These are phyloP conservation scores for Wickerhamomyces hampshirensis DNA, from an alignment of 805 yeast genomes.

Conservation along the genomic window DNA sequence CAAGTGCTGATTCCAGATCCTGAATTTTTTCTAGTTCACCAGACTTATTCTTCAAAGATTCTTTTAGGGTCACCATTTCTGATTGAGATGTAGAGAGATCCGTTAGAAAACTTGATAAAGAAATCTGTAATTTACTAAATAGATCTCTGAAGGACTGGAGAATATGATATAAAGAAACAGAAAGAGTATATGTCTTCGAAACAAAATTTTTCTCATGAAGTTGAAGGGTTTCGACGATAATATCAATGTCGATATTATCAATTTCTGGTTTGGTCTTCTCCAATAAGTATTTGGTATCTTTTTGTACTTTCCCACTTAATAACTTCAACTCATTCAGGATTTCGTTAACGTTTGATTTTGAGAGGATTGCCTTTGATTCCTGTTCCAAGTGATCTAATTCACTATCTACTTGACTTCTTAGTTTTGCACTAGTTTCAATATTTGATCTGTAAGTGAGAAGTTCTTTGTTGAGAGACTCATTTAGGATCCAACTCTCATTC, in stretches of 20 bases:
- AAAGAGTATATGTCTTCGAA: conserved; percentile 28
- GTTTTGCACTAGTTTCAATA: conserved; percentile 34
- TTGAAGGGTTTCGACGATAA: conserved; percentile 20
- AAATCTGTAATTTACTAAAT: conserved; percentile 22
- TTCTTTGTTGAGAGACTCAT: conserved; percentile 17
- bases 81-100: conserved; percentile 16
- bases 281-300: conserved; percentile 20
- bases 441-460: conserved; percentile 26
- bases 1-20: conserved; percentile 13
- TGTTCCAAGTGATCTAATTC: conserved; percentile 38
- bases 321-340: conserved; percentile 15
- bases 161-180: conserved; percentile 31
- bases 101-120: conserved; percentile 13
- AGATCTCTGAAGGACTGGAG: conserved; percentile 32
- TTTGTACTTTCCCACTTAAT: conserved; percentile 18
- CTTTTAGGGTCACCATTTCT: conserved; percentile 18
- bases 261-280: conserved; percentile 8
- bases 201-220: conserved; percentile 25
- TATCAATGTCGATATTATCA: conserved; percentile 17
- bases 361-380: conserved; percentile 31
- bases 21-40: conserved; percentile 24
- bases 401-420: conserved; percentile 32
- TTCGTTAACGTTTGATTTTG: conserved; percentile 13
- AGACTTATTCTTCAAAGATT: conserved; percentile 16
- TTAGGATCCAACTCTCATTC: conserved; percentile 20